Evolutionary conservation across 2,329 filamentous ascomycete species (phyloP).

Genomic region (Xylaria sp.): DNA sequence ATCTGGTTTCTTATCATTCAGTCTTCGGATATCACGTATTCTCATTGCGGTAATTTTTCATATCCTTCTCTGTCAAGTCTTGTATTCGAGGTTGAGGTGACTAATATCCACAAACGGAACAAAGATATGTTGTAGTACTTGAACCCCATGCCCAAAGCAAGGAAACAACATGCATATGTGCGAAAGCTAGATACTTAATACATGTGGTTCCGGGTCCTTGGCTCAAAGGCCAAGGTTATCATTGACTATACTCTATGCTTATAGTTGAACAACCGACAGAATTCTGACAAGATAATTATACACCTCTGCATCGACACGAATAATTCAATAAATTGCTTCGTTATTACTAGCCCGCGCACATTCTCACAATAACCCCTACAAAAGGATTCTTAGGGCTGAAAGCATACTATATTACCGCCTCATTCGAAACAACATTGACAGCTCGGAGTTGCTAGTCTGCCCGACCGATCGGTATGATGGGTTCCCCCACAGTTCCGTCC

Average conservation of each 20-base stretch:
- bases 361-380: background rate
- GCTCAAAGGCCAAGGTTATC: background rate
- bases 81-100: too few relatives aligned
- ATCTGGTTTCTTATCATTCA: too few relatives aligned
- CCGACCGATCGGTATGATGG: background rate
- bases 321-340: background rate
- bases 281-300: background rate
- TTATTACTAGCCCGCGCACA: background rate
- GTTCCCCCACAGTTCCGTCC: conserved; percentile 5
- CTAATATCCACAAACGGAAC: too few relatives aligned
- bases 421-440: background rate
- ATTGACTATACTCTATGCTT: background rate
- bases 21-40: too few relatives aligned
- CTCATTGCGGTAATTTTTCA: too few relatives aligned
- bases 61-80: too few relatives aligned
- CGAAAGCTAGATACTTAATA: background rate
- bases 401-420: too few relatives aligned
- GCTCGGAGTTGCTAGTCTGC: background rate
- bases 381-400: background rate
- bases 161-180: background rate
- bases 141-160: background rate
- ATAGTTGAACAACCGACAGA: background rate
- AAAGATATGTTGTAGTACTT: background rate
- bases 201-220: background rate
- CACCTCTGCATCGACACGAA: background rate